Percentiles rank a stretch among this genome's conserved stretches.
phyloP scores from a whole-genome alignment of 2,329 filamentous ascomycete genomes.

The Dactylellina sp. region DNA sequence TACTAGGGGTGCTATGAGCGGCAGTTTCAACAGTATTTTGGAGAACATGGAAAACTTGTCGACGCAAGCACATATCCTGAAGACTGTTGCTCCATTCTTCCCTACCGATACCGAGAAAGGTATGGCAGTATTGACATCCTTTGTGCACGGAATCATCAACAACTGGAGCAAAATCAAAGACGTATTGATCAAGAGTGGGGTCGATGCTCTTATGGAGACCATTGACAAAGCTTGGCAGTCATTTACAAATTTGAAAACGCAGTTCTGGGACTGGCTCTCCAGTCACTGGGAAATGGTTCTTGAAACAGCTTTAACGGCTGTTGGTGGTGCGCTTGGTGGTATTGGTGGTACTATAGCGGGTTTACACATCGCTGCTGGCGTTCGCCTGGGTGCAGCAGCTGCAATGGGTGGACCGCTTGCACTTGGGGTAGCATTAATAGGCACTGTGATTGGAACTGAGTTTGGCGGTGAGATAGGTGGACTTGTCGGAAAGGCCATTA shows the following conservation, averaged over 20 bases:
- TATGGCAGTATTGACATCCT: slow-evolving; percentile 21
- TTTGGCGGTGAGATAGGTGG: slow-evolving; percentile 33
- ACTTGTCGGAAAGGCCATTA: slow-evolving; percentile 22
- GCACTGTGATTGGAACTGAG: slow-evolving; percentile 24
- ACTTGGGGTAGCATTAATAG: slow-evolving; percentile 27
- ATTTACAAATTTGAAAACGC: slow-evolving; percentile 4
- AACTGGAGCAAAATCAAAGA: slow-evolving; percentile 33
- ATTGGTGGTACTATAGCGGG: slow-evolving; percentile 19
- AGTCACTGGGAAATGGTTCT: slow-evolving; percentile 35
- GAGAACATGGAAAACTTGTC: slow-evolving; percentile 21
- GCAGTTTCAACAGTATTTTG: slow-evolving; percentile 35
- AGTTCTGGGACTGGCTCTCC: slow-evolving; percentile 40
- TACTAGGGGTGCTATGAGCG: slow-evolving; percentile 22
- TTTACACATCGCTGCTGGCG: slow-evolving; percentile 14
- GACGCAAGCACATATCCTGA: slow-evolving; percentile 32
- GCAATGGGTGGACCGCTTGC: slow-evolving; percentile 27
- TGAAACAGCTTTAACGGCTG: slow-evolving; percentile 22
- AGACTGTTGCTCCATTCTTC: slow-evolving; percentile 33
- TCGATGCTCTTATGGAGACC: slow-evolving; percentile 14
- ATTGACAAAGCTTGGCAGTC: slow-evolving; percentile 39
- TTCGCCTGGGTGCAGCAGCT: slow-evolving; percentile 10
- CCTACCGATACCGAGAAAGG: slow-evolving; percentile 30
- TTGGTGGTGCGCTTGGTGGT: slow-evolving; percentile 22
- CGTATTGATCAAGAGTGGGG: slow-evolving; percentile 19
- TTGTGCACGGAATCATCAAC: slow-evolving; percentile 25